These are phyloP conservation scores for Ophiocordyceps sinensis DNA, from an alignment of 2,329 filamentous ascomycete species.

Conservation along the genomic window DNA sequence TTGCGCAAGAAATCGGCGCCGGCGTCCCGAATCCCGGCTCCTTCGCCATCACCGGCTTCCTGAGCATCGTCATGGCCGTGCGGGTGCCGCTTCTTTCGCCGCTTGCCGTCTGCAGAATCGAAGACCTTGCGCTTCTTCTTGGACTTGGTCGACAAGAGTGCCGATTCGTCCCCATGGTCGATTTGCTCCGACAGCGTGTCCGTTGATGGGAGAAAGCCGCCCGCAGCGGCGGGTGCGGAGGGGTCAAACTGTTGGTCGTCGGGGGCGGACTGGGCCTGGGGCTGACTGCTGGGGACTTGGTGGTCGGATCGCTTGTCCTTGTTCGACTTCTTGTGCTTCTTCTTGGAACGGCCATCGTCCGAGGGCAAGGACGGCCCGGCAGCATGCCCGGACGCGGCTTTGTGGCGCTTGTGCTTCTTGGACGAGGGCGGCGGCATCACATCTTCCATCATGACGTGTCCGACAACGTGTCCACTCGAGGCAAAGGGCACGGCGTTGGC, in stretches of 20 bases:
- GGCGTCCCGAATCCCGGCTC: neutral
- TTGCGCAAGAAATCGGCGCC: slow-evolving; percentile 4
- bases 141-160: slow-evolving; percentile 8
- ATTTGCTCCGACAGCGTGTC: slow-evolving; percentile 2
- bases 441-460: slow-evolving; percentile 16
- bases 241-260: neutral
- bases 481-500: slow-evolving; percentile 2
- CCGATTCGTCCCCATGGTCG: slow-evolving; percentile 6
- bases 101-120: slow-evolving; percentile 14
- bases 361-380: slow-evolving; percentile 5
- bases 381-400: slow-evolving; percentile 8
- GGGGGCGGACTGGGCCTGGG: neutral
- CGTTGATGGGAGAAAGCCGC: neutral
- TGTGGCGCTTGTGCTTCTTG: slow-evolving; percentile 17
- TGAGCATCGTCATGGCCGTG: slow-evolving; percentile 9
- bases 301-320: neutral
- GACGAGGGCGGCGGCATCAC: slow-evolving; percentile 4
- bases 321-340: slow-evolving; percentile 14
- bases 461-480: slow-evolving; percentile 9
- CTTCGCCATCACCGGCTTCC: slow-evolving; percentile 1
- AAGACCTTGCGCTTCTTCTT: slow-evolving; percentile 20
- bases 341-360: slow-evolving; percentile 7
- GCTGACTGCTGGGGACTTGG: neutral
- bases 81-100: slow-evolving; percentile 18
- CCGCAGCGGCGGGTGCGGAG: neutral